phyloP scores from a whole-genome alignment of 2,329 filamentous ascomycete species.

The Colletotrichum sp. region DNA sequence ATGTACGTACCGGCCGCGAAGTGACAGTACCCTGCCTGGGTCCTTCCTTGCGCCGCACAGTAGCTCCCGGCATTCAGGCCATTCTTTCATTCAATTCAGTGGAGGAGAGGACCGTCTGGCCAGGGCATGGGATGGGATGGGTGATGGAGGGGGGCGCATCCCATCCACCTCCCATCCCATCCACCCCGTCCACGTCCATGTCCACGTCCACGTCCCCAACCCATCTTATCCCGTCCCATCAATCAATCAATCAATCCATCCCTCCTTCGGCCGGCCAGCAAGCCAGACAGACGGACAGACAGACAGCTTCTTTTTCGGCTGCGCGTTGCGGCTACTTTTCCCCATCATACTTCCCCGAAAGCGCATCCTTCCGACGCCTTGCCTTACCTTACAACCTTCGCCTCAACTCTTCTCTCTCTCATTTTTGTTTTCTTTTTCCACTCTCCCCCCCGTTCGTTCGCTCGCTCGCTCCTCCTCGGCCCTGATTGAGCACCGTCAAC shows the following conservation, averaged over 20 bases:
- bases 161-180: neutral
- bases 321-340: neutral
- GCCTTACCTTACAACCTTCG: neutral
- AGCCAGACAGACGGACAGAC: neutral
- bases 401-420: neutral
- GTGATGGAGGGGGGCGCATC: neutral
- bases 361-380: neutral
- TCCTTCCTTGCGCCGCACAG: neutral
- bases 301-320: neutral
- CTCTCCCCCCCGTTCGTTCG: neutral
- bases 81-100: conserved; percentile 3
- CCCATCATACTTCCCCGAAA: neutral
- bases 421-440: neutral
- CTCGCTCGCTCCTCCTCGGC: neutral
- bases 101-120: neutral
- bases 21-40: neutral
- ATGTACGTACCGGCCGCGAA: neutral
- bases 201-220: neutral
- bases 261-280: neutral
- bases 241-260: neutral
- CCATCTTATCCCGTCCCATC: neutral
- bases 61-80: conserved; percentile 1
- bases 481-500: neutral
- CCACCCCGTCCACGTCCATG: neutral
- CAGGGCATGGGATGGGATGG: neutral